phyloP scores from a whole-genome alignment of 257 asterid genomes.

The Nemophila menziesii region DNA sequence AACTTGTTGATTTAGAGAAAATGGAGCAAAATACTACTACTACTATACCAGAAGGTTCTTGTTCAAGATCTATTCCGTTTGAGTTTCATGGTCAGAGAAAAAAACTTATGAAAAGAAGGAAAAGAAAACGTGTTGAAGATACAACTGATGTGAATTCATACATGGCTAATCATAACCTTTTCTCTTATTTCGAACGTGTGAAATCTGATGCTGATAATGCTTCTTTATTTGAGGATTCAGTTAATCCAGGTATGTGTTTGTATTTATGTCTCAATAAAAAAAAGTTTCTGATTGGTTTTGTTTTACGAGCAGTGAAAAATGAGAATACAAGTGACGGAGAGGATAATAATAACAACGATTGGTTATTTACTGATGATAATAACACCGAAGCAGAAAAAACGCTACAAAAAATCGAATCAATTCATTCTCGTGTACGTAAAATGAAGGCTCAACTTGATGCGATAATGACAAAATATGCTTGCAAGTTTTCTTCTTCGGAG shows the following conservation, averaged over 20 bases:
- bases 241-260: conserved; percentile 42
- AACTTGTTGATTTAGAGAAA: conserved; percentile 28
- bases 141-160: conserved; percentile 37
- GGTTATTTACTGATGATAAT: conserved; percentile 33
- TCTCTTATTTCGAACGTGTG: conserved; percentile 56
- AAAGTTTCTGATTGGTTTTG: conserved; percentile 4
- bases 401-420: conserved; percentile 55
- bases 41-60: conserved; percentile 40
- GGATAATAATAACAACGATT: conserved; percentile 38
- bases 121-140: conserved; percentile 57
- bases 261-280: background rate
- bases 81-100: conserved; percentile 22
- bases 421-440: conserved; percentile 53
- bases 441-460: conserved; percentile 54
- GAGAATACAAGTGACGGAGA: conserved; percentile 26
- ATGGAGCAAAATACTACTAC: conserved; percentile 27
- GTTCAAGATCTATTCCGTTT: conserved; percentile 49
- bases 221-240: conserved; percentile 42
- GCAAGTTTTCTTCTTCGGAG: conserved; percentile 82
- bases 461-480: conserved; percentile 42
- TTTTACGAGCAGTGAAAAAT: conserved; percentile 23
- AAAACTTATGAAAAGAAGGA: conserved; percentile 54
- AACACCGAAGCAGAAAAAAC: conserved; percentile 38
- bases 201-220: conserved; percentile 47
- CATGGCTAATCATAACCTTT: conserved; percentile 62